phyloP scores from a whole-genome alignment of 306 rosid genomes.

The Prinsepia uniflora region DNA sequence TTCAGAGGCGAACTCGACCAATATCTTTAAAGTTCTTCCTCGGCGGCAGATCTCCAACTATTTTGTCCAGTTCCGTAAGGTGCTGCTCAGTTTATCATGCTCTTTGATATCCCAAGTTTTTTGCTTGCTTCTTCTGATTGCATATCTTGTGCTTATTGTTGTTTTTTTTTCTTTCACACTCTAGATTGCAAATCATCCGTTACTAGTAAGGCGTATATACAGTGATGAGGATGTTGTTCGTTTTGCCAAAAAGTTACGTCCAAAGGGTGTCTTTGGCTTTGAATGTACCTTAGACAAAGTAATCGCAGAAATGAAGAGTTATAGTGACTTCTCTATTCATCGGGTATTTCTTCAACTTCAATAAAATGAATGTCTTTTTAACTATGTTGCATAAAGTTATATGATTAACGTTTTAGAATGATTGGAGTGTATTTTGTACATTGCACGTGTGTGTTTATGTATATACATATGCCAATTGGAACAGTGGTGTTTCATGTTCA shows the following conservation, averaged over 20 bases:
- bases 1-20: slow-evolving; percentile 38
- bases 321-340: slow-evolving; percentile 84
- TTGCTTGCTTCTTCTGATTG: neutral
- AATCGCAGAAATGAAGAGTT: slow-evolving; percentile 71
- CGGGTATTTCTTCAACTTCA: slow-evolving; percentile 48
- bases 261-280: slow-evolving; percentile 87
- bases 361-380: neutral
- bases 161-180: slow-evolving; percentile 21
- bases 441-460: neutral
- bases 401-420: neutral
- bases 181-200: slow-evolving; percentile 95
- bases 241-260: slow-evolving; percentile 77
- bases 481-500: neutral
- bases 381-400: neutral
- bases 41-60: slow-evolving; percentile 84
- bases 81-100: slow-evolving; percentile 27
- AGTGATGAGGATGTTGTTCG: slow-evolving; percentile 80
- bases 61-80: slow-evolving; percentile 98
- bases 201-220: slow-evolving; percentile 83
- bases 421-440: neutral
- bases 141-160: slow-evolving; percentile 18
- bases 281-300: slow-evolving; percentile 91
- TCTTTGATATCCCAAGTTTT: slow-evolving; percentile 2
- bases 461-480: neutral
- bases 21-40: slow-evolving; percentile 50